These are phyloP conservation scores for Mycosphaerella sp. DNA, from an alignment of 2,329 filamentous ascomycete species.

Conservation along the genomic window DNA sequence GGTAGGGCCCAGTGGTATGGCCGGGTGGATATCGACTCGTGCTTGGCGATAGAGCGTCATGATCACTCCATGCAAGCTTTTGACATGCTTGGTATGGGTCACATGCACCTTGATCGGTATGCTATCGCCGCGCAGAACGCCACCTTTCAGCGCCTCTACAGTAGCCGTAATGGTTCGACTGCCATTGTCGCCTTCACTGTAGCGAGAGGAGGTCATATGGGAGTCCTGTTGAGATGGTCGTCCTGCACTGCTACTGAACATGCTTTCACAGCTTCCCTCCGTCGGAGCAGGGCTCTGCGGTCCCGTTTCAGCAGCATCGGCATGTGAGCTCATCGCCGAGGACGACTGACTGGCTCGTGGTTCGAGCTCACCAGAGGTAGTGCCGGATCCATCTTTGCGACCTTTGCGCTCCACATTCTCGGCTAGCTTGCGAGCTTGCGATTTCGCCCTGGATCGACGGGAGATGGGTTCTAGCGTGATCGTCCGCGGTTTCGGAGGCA, in stretches of 20 bases:
- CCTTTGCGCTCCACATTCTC: slow-evolving; percentile 25
- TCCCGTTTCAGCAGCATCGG: slow-evolving; percentile 32
- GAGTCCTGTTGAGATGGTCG: slow-evolving; percentile 38
- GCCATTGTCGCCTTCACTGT: slow-evolving; percentile 44
- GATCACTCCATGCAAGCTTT: slow-evolving; percentile 87
- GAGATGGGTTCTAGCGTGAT: slow-evolving; percentile 85
- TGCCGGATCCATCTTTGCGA: slow-evolving; percentile 21
- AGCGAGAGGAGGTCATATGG: slow-evolving; percentile 36
- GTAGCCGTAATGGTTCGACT: slow-evolving; percentile 77
- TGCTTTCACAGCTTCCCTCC: slow-evolving; percentile 40
- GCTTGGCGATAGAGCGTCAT: slow-evolving; percentile 88
- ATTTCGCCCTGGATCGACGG: slow-evolving; percentile 58
- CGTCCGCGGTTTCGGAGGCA: slow-evolving; percentile 67
- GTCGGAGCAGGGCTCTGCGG: slow-evolving; percentile 41
- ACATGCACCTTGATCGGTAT: slow-evolving; percentile 74
- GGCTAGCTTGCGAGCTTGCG: slow-evolving; percentile 35
- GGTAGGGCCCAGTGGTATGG: slow-evolving; percentile 54
- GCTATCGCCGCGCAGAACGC: slow-evolving; percentile 77
- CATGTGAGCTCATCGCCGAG: slow-evolving; percentile 23
- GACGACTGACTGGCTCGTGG: slow-evolving; percentile 25
- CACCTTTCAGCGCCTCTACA: slow-evolving; percentile 73
- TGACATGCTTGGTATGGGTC: slow-evolving; percentile 80
- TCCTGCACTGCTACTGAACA: slow-evolving; percentile 9
- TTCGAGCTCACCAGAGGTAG: slow-evolving; percentile 21
- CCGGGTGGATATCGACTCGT: slow-evolving; percentile 73